Evolutionary conservation across 2,329 filamentous ascomycete species (phyloP).

Genomic region (Penicillium sp.): DNA sequence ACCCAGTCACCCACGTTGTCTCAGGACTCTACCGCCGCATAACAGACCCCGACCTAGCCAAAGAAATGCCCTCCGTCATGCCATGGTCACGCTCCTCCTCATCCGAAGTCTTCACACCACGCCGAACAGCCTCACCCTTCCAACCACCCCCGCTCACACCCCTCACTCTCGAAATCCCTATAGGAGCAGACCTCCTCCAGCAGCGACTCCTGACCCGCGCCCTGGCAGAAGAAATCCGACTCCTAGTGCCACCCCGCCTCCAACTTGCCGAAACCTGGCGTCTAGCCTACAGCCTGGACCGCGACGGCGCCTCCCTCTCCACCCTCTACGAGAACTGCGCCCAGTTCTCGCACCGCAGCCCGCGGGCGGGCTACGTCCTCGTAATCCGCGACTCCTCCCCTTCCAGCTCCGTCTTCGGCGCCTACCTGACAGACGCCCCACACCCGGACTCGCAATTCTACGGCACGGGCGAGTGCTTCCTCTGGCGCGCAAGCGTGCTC

Average conservation of each 20-base stretch:
- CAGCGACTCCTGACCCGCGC: constrained; percentile 58
- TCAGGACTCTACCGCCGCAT: constrained; percentile 62
- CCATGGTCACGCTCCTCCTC: constrained; percentile 35
- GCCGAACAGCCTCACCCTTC: constrained; percentile 65
- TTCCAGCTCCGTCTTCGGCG: constrained; percentile 61
- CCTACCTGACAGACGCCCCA: constrained; percentile 83
- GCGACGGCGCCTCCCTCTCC: constrained; percentile 76
- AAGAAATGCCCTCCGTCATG: constrained; percentile 16
- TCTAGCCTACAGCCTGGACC: constrained; percentile 78
- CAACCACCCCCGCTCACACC: constrained; percentile 83
- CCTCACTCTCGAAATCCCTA: constrained; percentile 49
- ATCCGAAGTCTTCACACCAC: constrained; percentile 35
- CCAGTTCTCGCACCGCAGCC: constrained; percentile 54
- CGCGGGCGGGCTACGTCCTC: constrained; percentile 76
- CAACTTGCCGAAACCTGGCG: constrained; percentile 82
- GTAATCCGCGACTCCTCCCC: constrained; percentile 64
- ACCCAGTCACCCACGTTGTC: constrained; percentile 46
- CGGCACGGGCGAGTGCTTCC: constrained; percentile 91
- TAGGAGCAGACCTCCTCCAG: constrained; percentile 50
- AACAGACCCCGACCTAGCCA: constrained; percentile 33
- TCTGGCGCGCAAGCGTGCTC: constrained; percentile 68
- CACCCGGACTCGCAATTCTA: constrained; percentile 77
- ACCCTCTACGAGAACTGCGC: constrained; percentile 78
- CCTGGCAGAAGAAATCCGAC: constrained; percentile 84
- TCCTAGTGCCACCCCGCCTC: constrained; percentile 75